phyloP scores from a whole-genome alignment of 805 yeast species.

The Myxozyma neglecta region DNA sequence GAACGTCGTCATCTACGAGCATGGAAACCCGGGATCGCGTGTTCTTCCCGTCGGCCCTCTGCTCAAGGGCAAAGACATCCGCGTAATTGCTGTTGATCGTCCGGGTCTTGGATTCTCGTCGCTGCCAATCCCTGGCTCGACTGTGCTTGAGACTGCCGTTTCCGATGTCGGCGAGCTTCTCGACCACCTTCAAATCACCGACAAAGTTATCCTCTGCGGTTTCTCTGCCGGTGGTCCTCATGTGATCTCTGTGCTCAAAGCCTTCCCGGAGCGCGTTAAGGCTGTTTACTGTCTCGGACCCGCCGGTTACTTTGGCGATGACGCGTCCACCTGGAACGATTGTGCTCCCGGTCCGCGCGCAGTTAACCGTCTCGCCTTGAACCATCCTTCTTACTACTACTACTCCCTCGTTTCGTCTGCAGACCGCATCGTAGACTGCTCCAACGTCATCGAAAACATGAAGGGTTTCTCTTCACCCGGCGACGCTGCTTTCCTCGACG shows the following conservation, averaged over 20 bases:
- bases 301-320: conserved; percentile 24
- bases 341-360: conserved; percentile 19
- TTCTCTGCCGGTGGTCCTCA: conserved; percentile 33
- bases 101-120: conserved; percentile 32
- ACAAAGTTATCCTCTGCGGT: conserved; percentile 26
- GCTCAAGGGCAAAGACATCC: conserved; percentile 31
- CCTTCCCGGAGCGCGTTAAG: conserved; percentile 22
- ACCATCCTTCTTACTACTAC: conserved; percentile 15
- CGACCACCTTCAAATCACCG: conserved; percentile 24
- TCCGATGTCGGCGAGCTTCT: conserved; percentile 28
- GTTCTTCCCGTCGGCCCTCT: conserved; percentile 28
- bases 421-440: conserved; percentile 17
- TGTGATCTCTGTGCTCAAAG: conserved; percentile 25
- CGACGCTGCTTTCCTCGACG: conserved; percentile 22
- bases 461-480: conserved; percentile 17
- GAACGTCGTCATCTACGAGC: conserved; percentile 30
- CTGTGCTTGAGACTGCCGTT: conserved; percentile 30
- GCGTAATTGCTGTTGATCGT: conserved; percentile 29
- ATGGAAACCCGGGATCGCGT: conserved; percentile 31
- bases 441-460: conserved; percentile 25
- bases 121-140: conserved; percentile 22
- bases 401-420: conserved; percentile 19
- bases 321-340: conserved; percentile 20
- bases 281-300: conserved; percentile 28
- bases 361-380: conserved; percentile 19